phyloP scores from a whole-genome alignment of 129 eudicot species.

The carrot (Daucus carota) region DNA sequence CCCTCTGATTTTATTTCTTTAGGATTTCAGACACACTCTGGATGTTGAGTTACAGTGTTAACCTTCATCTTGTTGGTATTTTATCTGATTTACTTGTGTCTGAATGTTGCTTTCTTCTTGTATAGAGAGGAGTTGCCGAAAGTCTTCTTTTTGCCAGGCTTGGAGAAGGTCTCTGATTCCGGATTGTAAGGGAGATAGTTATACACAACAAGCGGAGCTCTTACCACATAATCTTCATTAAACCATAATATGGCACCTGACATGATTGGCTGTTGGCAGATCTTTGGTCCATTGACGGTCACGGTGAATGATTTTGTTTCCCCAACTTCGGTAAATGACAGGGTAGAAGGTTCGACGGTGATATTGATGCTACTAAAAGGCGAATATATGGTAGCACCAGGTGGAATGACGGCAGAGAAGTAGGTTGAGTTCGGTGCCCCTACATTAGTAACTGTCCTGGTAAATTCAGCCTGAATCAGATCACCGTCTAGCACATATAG shows the following conservation, averaged over 20 bases:
- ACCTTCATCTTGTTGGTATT: neutral
- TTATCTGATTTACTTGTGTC: neutral
- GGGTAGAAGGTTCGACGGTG: constrained; percentile 20
- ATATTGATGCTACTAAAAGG: neutral
- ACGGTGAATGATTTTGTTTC: constrained; percentile 20
- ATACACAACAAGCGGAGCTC: constrained; percentile 26
- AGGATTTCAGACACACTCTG: neutral
- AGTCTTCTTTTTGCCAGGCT: neutral
- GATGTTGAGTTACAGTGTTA: neutral
- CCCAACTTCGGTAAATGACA: constrained; percentile 19
- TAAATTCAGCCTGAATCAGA: constrained; percentile 3
- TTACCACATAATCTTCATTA: constrained; percentile 19
- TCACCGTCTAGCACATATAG: constrained; percentile 21
- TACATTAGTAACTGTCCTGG: constrained; percentile 28
- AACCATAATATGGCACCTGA: constrained; percentile 30
- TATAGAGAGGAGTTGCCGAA: constrained; percentile 1
- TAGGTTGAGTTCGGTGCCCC: constrained; percentile 21
- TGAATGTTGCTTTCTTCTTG: constrained; percentile 6
- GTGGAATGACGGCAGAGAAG: neutral
- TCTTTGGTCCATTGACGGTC: constrained; percentile 22
- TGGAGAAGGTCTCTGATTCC: neutral
- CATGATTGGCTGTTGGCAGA: constrained; percentile 22
- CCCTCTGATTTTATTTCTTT: neutral
- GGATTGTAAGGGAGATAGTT: constrained; percentile 27
- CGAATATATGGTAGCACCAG: neutral